These are phyloP conservation scores for Hypoxylon sp. DNA, from an alignment of 2,329 filamentous ascomycete species.

Conservation along the genomic window DNA sequence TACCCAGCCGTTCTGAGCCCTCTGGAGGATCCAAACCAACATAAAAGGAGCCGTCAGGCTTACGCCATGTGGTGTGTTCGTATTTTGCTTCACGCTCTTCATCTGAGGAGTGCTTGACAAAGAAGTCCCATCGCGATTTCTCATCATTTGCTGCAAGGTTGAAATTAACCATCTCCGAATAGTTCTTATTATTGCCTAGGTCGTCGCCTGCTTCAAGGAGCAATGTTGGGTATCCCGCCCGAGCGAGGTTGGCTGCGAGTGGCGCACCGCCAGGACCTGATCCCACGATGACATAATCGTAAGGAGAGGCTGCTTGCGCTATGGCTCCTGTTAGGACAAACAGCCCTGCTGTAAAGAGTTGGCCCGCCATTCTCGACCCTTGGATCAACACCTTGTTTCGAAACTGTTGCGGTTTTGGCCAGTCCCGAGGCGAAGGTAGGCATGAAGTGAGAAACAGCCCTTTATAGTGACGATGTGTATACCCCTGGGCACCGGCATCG, in stretches of 20 bases:
- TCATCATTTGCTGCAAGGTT: slow-evolving; percentile 61
- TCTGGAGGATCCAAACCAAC: slow-evolving; percentile 54
- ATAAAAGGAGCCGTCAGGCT: slow-evolving; percentile 53
- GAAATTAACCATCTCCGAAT: slow-evolving; percentile 52
- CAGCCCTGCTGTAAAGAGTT: slow-evolving; percentile 40
- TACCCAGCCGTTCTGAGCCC: slow-evolving; percentile 53
- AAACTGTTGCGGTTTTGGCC: background rate
- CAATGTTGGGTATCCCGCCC: slow-evolving; percentile 67
- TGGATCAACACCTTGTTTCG: slow-evolving; percentile 2
- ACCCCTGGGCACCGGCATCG: background rate
- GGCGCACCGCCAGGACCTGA: slow-evolving; percentile 69
- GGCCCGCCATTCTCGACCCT: slow-evolving; percentile 41
- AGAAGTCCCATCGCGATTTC: slow-evolving; percentile 68
- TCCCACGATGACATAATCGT: slow-evolving; percentile 65
- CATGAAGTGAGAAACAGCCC: slow-evolving; percentile 5
- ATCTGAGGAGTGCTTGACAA: slow-evolving; percentile 68
- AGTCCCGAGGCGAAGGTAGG: background rate
- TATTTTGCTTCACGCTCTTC: slow-evolving; percentile 65
- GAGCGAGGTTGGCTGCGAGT: slow-evolving; percentile 67
- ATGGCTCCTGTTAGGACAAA: slow-evolving; percentile 36
- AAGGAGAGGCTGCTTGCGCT: slow-evolving; percentile 40
- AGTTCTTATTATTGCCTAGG: slow-evolving; percentile 53
- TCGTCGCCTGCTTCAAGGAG: slow-evolving; percentile 72
- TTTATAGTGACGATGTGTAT: slow-evolving; percentile 34
- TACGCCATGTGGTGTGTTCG: slow-evolving; percentile 52